phyloP scores from a whole-genome alignment of 768 basidiomycete species.

The Candolleomyces eurysporus region DNA sequence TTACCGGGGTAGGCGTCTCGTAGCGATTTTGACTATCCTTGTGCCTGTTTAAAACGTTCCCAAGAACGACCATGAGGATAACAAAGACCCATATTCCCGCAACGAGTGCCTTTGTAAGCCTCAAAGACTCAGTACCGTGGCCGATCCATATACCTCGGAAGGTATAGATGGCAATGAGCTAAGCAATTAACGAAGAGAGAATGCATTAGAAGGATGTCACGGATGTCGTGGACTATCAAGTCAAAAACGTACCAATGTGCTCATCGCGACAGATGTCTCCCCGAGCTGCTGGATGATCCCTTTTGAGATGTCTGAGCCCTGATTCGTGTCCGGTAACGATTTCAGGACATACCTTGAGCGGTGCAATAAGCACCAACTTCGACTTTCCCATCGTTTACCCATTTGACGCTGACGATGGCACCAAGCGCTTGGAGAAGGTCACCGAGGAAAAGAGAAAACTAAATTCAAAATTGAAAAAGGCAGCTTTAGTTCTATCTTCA shows the following conservation, averaged over 20 bases:
- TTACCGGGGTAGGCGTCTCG: constrained; percentile 34
- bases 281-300: constrained; percentile 33
- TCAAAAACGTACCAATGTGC: constrained; percentile 27
- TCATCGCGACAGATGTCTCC: constrained; percentile 33
- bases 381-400: constrained; percentile 28
- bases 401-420: constrained; percentile 27
- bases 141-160: constrained; percentile 38
- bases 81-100: constrained; percentile 33
- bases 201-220: no score
- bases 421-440: constrained; percentile 35
- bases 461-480: not conserved
- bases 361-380: constrained; percentile 28
- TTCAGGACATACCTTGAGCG: constrained; percentile 23
- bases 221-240: not conserved
- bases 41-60: constrained; percentile 21
- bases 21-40: constrained; percentile 14
- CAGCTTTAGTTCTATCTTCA: not conserved
- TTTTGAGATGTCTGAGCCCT: not conserved
- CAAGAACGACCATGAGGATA: constrained; percentile 29
- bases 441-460: not conserved
- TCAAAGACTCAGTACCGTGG: constrained; percentile 22
- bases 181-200: not conserved
- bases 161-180: constrained; percentile 40
- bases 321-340: not conserved
- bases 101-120: constrained; percentile 23